Evolutionary conservation across 257 asterid species (phyloP).

Genomic region (Rubia yunnanensis): DNA sequence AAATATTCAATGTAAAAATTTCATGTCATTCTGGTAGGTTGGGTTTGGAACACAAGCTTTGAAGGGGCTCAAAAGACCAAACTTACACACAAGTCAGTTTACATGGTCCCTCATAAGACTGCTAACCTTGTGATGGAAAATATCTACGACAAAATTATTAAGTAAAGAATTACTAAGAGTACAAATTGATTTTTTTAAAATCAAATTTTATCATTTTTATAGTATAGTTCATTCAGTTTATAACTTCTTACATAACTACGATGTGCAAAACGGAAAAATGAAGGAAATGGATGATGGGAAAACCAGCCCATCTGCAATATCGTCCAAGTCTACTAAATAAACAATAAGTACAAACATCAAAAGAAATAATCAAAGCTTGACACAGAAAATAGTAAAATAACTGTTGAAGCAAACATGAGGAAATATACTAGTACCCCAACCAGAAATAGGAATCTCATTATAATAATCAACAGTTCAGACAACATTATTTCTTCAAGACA

Average conservation of each 20-base stretch:
- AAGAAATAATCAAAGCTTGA: too few relatives aligned
- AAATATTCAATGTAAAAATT: too few relatives aligned
- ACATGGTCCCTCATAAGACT: background rate
- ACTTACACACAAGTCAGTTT: background rate
- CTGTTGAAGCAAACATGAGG: too few relatives aligned
- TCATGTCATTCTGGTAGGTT: background rate
- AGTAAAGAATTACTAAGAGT: too few relatives aligned
- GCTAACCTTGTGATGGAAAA: background rate
- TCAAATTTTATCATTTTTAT: background rate
- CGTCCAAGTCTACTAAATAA: background rate
- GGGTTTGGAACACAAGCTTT: background rate
- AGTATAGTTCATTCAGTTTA: too few relatives aligned
- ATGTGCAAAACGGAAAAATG: background rate
- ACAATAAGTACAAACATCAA: too few relatives aligned
- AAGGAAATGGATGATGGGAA: background rate
- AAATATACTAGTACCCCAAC: too few relatives aligned
- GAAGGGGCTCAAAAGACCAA: background rate
- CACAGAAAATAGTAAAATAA: too few relatives aligned
- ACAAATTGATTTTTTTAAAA: too few relatives aligned
- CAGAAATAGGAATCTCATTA: too few relatives aligned
- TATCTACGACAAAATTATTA: background rate
- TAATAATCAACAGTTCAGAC: too few relatives aligned
- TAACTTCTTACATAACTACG: background rate
- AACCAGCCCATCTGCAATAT: background rate
- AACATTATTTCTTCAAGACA: too few relatives aligned